A percentile compares a stretch with the other conserved stretches of the same genome.
Evolutionary conservation across 2,329 filamentous ascomycete species (phyloP).

Genomic region (Ilyonectria mors-panacis): DNA sequence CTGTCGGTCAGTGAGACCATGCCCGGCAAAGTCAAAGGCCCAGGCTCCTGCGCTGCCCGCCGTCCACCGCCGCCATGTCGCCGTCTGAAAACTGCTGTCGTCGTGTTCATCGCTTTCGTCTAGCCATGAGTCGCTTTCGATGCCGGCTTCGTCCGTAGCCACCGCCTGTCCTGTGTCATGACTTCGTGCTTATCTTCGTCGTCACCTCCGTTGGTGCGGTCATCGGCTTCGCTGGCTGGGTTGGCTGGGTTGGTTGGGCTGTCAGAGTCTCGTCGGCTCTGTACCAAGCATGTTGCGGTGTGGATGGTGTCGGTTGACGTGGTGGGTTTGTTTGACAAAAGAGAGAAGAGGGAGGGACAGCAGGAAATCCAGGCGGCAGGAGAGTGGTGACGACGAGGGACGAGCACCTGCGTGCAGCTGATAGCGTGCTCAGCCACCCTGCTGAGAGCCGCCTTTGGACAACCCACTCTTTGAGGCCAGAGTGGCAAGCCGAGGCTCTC

Average conservation of each 20-base stretch:
- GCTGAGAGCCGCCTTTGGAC: slow-evolving; percentile 27
- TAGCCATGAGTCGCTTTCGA: slow-evolving; percentile 30
- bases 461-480: slow-evolving; percentile 27
- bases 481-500: slow-evolving; percentile 39
- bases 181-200: slow-evolving; percentile 6
- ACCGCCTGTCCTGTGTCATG: slow-evolving; percentile 10
- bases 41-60: slow-evolving; percentile 37
- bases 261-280: slow-evolving; percentile 4
- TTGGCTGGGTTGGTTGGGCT: background rate
- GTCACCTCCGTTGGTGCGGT: background rate
- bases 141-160: slow-evolving; percentile 30
- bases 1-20: slow-evolving; percentile 39
- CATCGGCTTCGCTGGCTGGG: background rate
- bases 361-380: slow-evolving; percentile 40
- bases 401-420: slow-evolving; percentile 13
- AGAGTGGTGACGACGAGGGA: slow-evolving; percentile 37
- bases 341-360: slow-evolving; percentile 42
- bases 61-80: slow-evolving; percentile 31
- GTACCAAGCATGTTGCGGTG: slow-evolving; percentile 33
- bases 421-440: slow-evolving; percentile 28
- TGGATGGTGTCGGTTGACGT: slow-evolving; percentile 26
- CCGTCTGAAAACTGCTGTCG: slow-evolving; percentile 37
- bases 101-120: slow-evolving; percentile 40
- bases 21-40: slow-evolving; percentile 30
- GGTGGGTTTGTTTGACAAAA: slow-evolving; percentile 42